Evolutionary conservation across 176 grass and related monocot genomes (phyloP), one percentile per base, ranked within the genome.

Genomic region (Juncus effusus): DNA sequence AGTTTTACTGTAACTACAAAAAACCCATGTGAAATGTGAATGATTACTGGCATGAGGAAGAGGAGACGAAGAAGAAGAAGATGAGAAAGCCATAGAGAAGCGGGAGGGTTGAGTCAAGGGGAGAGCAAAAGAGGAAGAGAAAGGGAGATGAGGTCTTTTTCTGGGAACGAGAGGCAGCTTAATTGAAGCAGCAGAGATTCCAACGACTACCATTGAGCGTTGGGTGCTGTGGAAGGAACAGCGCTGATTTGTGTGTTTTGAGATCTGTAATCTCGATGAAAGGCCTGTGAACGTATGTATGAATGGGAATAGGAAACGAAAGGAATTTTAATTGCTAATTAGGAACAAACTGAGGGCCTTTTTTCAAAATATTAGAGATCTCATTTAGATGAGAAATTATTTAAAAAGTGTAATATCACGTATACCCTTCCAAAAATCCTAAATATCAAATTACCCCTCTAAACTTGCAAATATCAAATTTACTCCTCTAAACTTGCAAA

Each of bases 41-140:
- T 13, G 0, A 3, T 42, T 72, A 72, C 69, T 52, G 14, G 58
- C 58, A 13, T 51, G 53, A 3, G 68, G 40, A 59, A 16, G 16
- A 11, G 53, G 54, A 44, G 67, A 56, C 36, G 11, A 69, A 40
- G 66, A 41, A 11, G 65, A 70, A 41, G 64, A 67, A 67, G 64
- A 47, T 47, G 9, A 67, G 47, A 52, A 72, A 59, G 69, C 69
- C 69, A 72, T 72, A 11, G 69, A 59, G 52, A 59, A 36, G 15
- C 54, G 14, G 13, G 37, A 37, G 19, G 52, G 44, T 47, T 47
- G 4, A 47, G 9, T 47, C 1, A 47, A 47, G 9, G 14, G 19
- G 38, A 40, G 44, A 36, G 7, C 40, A 14, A 6, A 8, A 40
- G 45, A 52, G 3, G 37, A 6, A 7, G 51, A 40, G 12, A 40